phyloP scores from a whole-genome alignment of 495 filamentous ascomycete species.

The Neurospora sp. region DNA sequence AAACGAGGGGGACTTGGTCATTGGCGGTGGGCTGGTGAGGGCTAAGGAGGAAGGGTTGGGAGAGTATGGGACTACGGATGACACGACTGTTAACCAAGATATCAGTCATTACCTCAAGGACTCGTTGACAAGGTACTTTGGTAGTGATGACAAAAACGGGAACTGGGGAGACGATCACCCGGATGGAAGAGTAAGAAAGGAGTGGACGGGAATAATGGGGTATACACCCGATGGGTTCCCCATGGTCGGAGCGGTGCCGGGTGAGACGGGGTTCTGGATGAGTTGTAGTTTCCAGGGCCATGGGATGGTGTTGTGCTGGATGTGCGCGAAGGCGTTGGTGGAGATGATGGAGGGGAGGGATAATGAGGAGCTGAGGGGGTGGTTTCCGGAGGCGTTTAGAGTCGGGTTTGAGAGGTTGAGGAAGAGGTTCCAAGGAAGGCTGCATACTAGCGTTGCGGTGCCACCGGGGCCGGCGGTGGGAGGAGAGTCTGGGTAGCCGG shows the following conservation, averaged over 20 bases:
- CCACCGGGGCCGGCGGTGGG: neutral
- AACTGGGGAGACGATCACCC: constrained; percentile 50
- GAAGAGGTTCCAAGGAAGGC: constrained; percentile 33
- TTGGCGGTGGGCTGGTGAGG: constrained; percentile 54
- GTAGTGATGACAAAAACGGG: constrained; percentile 4
- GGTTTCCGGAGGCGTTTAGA: constrained; percentile 45
- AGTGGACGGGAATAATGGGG: constrained; percentile 59
- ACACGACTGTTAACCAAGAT: constrained; percentile 42
- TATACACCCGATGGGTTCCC: constrained; percentile 46
- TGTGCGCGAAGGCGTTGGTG: constrained; percentile 43
- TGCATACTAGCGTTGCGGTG: constrained; percentile 9
- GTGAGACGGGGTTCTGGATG: constrained; percentile 38
- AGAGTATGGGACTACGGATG: constrained; percentile 47
- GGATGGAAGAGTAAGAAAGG: constrained; percentile 44
- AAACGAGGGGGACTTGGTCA: constrained; percentile 53
- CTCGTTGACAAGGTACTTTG: constrained; percentile 43
- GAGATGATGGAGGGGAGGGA: constrained; percentile 37
- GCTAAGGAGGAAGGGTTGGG: constrained; percentile 31
- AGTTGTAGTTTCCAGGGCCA: constrained; percentile 47
- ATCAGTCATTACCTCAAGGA: constrained; percentile 44
- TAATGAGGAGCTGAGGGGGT: constrained; percentile 21
- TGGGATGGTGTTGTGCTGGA: constrained; percentile 49
- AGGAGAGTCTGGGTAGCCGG: neutral
- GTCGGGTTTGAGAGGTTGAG: constrained; percentile 35
- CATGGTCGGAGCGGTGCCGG: constrained; percentile 40